Conservation (phyloP, 2,329 filamentous ascomycete species). For the Leptographium wingfieldii region DNA sequence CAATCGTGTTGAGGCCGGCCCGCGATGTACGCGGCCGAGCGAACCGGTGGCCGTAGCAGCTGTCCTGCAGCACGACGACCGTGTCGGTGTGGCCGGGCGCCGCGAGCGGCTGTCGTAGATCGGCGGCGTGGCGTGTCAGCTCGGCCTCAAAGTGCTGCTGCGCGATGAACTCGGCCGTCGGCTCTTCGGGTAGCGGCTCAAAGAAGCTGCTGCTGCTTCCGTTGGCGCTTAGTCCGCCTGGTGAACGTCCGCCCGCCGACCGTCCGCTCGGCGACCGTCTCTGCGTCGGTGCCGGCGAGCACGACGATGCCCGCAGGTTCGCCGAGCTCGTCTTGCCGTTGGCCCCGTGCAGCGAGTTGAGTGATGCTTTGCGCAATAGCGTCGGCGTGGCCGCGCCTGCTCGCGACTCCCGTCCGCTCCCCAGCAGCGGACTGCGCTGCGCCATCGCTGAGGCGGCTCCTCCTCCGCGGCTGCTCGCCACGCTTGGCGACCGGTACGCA, state of each 20-base stretch:
- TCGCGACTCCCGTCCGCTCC: conserved; percentile 27
- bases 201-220: conserved; percentile 5
- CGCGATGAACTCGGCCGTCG: conserved; percentile 47
- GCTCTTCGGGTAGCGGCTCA: conserved; percentile 11
- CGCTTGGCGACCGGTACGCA: conserved; percentile 25
- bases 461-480: conserved; percentile 17
- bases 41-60: conserved; percentile 88
- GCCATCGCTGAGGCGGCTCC: conserved; percentile 15
- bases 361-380: conserved; percentile 42
- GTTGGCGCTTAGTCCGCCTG: conserved; percentile 22
- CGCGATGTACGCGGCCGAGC: conserved; percentile 70
- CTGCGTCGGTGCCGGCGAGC: not conserved
- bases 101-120: not conserved
- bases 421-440: conserved; percentile 28
- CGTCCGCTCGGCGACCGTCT: conserved; percentile 14
- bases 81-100: conserved; percentile 38
- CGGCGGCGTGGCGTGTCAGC: conserved; percentile 44
- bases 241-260: not conserved
- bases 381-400: conserved; percentile 36
- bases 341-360: conserved; percentile 40
- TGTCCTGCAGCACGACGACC: conserved; percentile 79
- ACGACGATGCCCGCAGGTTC: conserved; percentile 20
- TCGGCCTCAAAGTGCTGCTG: conserved; percentile 58
- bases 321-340: conserved; percentile 24
- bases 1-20: conserved; percentile 61